Evolutionary conservation across 208 protist species (phyloP), one percentile per base, ranked within the genome.

Genomic region (Naegleria fowleri): DNA sequence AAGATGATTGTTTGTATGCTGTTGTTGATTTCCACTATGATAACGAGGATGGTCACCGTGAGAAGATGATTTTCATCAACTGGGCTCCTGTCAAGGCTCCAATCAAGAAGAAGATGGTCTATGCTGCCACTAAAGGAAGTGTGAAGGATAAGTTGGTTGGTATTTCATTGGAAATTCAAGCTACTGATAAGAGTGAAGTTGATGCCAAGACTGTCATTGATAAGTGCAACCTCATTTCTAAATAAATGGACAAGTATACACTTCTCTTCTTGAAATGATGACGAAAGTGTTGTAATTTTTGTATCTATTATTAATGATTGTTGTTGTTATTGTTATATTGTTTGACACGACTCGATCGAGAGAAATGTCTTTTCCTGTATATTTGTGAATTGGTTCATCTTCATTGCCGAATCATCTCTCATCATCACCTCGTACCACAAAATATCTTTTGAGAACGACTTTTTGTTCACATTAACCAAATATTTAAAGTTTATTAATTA

Each of bases 141-240:
- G 16, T 93, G 3, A 93, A 93, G 91, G 92, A 93, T 29, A 92
- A 92, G 58, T 41, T 93, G 36, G 92, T 90, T 48, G 95, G 95
- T 85, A 92, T 95, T 58, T 41, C 84, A 41, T 91, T 91, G 38
- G 95, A 96, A 92, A 79, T 96, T 87, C 95, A 96, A 94, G 95
- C 94, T 52, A 96, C 83, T 36, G 92, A 92, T 40, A 29, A 36
- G 29, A n/a, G 9, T 38, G 92, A 93, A 86, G 67, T 93, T 83
- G 83, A 90, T 15, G 0, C 90, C 6, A 38, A 92, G 29, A 43
- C 11, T 36, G 92, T 93, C 25, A n/a, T 84, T 22, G 89, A 33
- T 25, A 76, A 86, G 16, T 51, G 43, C 38, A 91, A 67, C 55
- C 19, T 29, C 55, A 67, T 67, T 29, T 67, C 55, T 29, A 67